Evolutionary conservation across 176 grass and related monocot genomes (phyloP), one percentile per base, ranked within the genome.

Genomic region (Guadua angustifolia): DNA sequence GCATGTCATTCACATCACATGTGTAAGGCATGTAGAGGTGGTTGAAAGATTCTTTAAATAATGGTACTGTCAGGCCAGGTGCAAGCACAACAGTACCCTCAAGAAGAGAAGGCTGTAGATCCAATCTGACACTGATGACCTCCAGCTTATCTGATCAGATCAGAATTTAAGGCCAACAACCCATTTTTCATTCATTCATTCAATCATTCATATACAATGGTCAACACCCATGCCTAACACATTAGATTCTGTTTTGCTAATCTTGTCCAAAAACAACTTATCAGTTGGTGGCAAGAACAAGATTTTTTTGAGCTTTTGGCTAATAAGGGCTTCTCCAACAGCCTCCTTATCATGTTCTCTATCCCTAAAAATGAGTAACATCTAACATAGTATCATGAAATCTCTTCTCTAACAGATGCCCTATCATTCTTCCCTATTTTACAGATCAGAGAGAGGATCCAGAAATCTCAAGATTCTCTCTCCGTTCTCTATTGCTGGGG

Each of bases 241-340:
- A 59, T 69, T 33, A 59, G 78, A 81, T 87, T 82, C 51, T 57
- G 69, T 69, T 75, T 13, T 24, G 16, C 69, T 18, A 15, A 3
- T 66, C 57, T 33, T 73, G 36, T 66, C 47, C 2, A 5, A 10
- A 72, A 52, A 66, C 42, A 43, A 29, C 39, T 73, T 73, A 25
- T 35, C 19, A 58, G 19, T n/a, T 22, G 32, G 51, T 59, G 53
- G 35, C 19, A 42, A 43, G 36, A 42, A 42, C 9, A 59, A 25
- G 21, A n/a, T 56, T 10, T 73, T 33, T 33, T 43, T 13, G 6
- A 35, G 15, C 58, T 66, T 80, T 17, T 18, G 11, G 56, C 35
- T 44, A 55, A 32, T 16, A n/a, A n/a, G 29, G 29, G 1, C 29
- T 29, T 29, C 29, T 29, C 29, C 29, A 29, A 29, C 29, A 29